Evolutionary conservation across 2,329 filamentous ascomycete species (phyloP).

Genomic region (Monosporascus sp.): DNA sequence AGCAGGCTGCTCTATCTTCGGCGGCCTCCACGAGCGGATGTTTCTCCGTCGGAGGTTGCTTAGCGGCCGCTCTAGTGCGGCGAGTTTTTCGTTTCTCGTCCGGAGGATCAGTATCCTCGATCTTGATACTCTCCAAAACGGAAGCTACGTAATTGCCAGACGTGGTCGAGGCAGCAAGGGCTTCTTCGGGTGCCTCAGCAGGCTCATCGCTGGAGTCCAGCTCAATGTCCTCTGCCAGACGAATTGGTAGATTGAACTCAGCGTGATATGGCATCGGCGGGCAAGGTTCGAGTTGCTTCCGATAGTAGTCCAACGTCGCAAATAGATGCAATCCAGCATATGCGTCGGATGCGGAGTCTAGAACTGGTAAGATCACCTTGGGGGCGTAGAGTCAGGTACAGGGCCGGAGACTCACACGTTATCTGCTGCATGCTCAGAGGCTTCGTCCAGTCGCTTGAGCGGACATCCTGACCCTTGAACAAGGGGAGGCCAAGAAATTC

Average conservation of each 20-base stretch:
- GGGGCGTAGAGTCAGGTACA: constrained; percentile 4
- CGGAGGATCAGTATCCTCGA: constrained; percentile 13
- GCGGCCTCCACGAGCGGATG: constrained; percentile 41
- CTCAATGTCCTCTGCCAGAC: constrained; percentile 40
- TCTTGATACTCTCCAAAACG: constrained; percentile 16
- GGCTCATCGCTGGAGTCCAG: constrained; percentile 25
- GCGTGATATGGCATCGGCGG: constrained; percentile 66
- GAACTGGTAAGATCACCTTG: constrained; percentile 19
- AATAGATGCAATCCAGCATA: constrained; percentile 76
- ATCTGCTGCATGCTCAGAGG: constrained; percentile 60
- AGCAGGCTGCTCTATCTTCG: constrained; percentile 32
- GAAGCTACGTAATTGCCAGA: constrained; percentile 12
- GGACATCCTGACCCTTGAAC: constrained; percentile 65
- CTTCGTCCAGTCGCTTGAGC: constrained; percentile 69
- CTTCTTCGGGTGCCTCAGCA: constrained; percentile 18
- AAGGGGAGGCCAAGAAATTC: constrained; percentile 69
- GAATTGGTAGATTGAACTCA: constrained; percentile 62
- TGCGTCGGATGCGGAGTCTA: constrained; percentile 75
- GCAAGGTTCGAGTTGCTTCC: constrained; percentile 59
- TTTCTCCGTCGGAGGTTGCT: constrained; percentile 12
- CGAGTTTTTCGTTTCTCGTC: constrained; percentile 5
- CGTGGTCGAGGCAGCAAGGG: constrained; percentile 6
- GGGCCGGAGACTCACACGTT: constrained; percentile 49
- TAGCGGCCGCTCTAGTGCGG: not conserved
- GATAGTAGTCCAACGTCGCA: constrained; percentile 62